phyloP scores from a whole-genome alignment of 345 rosid genomes.

The Diplotaxis tenuifolia region DNA sequence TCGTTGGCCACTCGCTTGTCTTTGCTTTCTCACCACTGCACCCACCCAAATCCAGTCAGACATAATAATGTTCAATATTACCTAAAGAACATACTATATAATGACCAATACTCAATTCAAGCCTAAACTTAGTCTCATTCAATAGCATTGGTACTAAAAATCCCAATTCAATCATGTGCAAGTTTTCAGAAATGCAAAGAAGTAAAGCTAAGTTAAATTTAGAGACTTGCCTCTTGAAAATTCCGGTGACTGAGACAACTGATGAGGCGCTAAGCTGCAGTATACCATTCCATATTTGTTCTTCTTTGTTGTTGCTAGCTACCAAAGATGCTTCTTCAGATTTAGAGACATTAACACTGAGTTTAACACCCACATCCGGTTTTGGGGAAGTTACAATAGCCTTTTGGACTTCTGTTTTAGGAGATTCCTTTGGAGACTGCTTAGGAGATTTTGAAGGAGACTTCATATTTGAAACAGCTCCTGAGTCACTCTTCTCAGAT shows the following conservation, averaged over 20 bases:
- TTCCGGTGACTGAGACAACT: constrained; percentile 51
- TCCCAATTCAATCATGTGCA: neutral
- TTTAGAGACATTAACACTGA: constrained; percentile 18
- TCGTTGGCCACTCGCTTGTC: constrained; percentile 64
- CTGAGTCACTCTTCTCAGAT: constrained; percentile 43
- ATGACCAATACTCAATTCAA: too few species aligned
- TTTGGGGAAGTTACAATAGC: constrained; percentile 25
- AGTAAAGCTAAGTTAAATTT: neutral
- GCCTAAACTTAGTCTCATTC: neutral
- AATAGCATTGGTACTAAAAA: neutral
- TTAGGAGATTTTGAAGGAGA: constrained; percentile 17
- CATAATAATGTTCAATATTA: neutral
- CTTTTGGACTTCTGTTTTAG: constrained; percentile 35
- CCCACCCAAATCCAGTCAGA: constrained; percentile 13
- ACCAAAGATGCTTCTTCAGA: constrained; percentile 18
- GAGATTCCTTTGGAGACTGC: constrained; percentile 39
- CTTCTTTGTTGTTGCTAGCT: constrained; percentile 36
- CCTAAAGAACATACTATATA: neutral
- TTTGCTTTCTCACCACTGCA: constrained; percentile 83
- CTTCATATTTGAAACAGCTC: constrained; percentile 1
- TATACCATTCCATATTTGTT: constrained; percentile 72
- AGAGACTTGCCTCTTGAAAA: constrained; percentile 66
- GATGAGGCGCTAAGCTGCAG: constrained; percentile 62
- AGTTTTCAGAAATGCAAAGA: constrained; percentile 2
- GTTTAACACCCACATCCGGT: constrained; percentile 4